A percentile compares a stretch with the other conserved stretches of the same genome.
Conservation (phyloP, 129 eudicot genomes). For the Rutidosis leptorrhynchoides region DNA sequence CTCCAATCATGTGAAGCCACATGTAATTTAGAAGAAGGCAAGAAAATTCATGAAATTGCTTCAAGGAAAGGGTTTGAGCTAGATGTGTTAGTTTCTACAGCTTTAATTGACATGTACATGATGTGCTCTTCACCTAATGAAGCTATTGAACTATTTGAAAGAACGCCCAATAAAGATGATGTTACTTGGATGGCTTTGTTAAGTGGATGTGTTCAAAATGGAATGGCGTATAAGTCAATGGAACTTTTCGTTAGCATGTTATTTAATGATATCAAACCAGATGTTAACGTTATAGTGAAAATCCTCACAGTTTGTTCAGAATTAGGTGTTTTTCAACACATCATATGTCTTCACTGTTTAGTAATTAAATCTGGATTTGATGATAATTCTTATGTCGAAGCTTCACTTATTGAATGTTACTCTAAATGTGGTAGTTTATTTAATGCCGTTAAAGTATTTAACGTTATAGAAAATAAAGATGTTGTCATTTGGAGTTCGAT, state of each 20-base stretch:
- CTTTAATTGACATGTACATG: conserved; percentile 74
- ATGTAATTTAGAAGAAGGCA: conserved; percentile 43
- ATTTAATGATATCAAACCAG: conserved; percentile 34
- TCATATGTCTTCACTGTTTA: conserved; percentile 46
- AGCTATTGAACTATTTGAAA: conserved; percentile 52
- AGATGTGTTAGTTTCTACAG: conserved; percentile 49
- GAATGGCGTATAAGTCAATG: conserved; percentile 45
- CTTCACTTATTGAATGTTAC: conserved; percentile 62
- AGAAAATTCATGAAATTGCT: conserved; percentile 53
- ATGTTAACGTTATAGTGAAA: conserved; percentile 43
- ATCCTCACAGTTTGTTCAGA: conserved; percentile 60
- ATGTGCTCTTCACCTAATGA: conserved; percentile 54
- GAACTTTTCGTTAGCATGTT: conserved; percentile 46
- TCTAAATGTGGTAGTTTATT: conserved; percentile 64
- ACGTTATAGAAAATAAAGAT: conserved; percentile 37
- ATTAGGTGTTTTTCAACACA: conserved; percentile 50
- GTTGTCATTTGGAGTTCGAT: conserved; percentile 65
- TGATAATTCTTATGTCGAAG: conserved; percentile 36
- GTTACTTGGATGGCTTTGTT: conserved; percentile 51
- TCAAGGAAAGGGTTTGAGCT: conserved; percentile 38
- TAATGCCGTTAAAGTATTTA: conserved; percentile 42
- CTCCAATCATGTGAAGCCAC: conserved; percentile 68
- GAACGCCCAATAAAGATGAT: conserved; percentile 43
- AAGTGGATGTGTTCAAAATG: conserved; percentile 54
- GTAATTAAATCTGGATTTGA: conserved; percentile 42